phyloP scores from a whole-genome alignment of 2,329 filamentous ascomycete species.

The Talaromyces sp. region DNA sequence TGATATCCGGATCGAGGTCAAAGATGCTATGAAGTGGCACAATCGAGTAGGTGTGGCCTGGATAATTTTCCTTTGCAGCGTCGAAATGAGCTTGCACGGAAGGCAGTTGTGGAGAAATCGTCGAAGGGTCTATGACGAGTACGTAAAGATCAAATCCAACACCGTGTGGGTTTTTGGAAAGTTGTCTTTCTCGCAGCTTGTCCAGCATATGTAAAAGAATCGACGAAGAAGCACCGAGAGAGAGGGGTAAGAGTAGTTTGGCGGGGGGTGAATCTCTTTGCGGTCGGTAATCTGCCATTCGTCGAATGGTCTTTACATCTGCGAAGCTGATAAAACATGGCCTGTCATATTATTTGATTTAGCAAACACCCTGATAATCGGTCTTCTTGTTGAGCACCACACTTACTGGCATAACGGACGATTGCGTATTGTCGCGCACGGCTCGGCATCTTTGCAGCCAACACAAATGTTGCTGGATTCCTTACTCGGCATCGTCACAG shows the following conservation, averaged over 20 bases:
- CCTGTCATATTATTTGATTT: conserved; percentile 35
- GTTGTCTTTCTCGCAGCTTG: conserved; percentile 62
- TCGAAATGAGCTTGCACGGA: conserved; percentile 32
- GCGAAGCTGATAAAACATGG: conserved; percentile 76
- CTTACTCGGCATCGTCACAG: conserved; percentile 23
- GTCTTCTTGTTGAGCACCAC: neutral
- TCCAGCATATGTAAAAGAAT: conserved; percentile 72
- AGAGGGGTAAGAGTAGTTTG: conserved; percentile 71
- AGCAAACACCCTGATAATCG: neutral
- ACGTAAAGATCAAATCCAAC: conserved; percentile 60
- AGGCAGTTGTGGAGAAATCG: conserved; percentile 18
- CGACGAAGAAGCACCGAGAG: conserved; percentile 75
- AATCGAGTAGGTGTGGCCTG: conserved; percentile 59
- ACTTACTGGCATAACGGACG: conserved; percentile 57
- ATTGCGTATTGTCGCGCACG: conserved; percentile 51
- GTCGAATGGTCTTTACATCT: conserved; percentile 72
- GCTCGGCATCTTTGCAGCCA: conserved; percentile 50
- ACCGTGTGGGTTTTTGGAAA: conserved; percentile 55
- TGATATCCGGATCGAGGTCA: conserved; percentile 31
- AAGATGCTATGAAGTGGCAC: conserved; percentile 62
- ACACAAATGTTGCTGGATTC: conserved; percentile 42
- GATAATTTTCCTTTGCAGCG: conserved; percentile 55
- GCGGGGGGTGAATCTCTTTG: conserved; percentile 32
- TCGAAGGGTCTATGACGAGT: conserved; percentile 38
- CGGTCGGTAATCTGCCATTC: conserved; percentile 62